These are phyloP conservation scores for Cladophialophora psammophila DNA, from an alignment of 2,329 filamentous ascomycete species.

Conservation along the genomic window DNA sequence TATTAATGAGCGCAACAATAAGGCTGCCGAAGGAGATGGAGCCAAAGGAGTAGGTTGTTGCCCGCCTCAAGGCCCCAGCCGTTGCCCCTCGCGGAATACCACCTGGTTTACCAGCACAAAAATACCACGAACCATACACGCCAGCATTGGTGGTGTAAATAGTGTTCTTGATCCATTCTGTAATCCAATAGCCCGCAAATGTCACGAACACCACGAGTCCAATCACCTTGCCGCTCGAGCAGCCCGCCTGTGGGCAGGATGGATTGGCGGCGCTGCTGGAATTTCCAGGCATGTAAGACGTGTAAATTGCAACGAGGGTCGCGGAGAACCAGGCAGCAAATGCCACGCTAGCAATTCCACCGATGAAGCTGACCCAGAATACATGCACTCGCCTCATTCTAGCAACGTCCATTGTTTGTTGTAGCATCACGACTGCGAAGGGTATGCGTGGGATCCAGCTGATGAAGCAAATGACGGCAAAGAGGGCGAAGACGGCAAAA, in stretches of 20 bases:
- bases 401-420: constrained; percentile 83
- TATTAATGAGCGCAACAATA: constrained; percentile 85
- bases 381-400: constrained; percentile 80
- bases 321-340: constrained; percentile 86
- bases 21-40: constrained; percentile 88
- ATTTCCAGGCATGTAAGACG: constrained; percentile 75
- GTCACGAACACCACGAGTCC: constrained; percentile 86
- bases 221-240: constrained; percentile 78
- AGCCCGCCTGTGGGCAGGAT: constrained; percentile 63
- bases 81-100: constrained; percentile 80
- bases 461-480: constrained; percentile 82
- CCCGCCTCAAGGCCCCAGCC: constrained; percentile 79
- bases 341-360: constrained; percentile 76
- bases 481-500: constrained; percentile 81
- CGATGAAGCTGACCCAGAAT: constrained; percentile 83
- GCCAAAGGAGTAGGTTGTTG: constrained; percentile 90
- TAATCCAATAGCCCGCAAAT: constrained; percentile 93
- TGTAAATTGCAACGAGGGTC: constrained; percentile 85
- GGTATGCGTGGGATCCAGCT: constrained; percentile 91
- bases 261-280: constrained; percentile 55
- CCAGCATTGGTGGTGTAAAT: constrained; percentile 88
- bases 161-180: constrained; percentile 92
- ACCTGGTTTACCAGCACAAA: constrained; percentile 67
- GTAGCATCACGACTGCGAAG: constrained; percentile 88
- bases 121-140: constrained; percentile 94